Evolutionary conservation across 169 alveolate species (phyloP), one percentile per base, ranked within the genome.

Genomic region (Theileria parva): DNA sequence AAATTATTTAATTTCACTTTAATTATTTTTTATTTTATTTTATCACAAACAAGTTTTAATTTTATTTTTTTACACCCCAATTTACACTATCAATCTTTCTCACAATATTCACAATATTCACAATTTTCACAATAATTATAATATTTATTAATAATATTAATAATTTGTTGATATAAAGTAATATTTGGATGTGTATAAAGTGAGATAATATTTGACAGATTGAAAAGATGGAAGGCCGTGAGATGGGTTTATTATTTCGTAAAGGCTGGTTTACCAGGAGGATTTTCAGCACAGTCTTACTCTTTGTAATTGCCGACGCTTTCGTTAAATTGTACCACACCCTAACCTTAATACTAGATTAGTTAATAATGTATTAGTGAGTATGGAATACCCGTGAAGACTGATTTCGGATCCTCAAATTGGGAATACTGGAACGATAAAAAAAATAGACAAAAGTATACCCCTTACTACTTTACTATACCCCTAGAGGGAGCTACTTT

Each of bases 191-290:
- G 37, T 32, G 37, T 32, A 9, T 12, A 48, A 9, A 48, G 57
- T 48, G 57, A 15, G 15, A 48, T 48, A 48, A 9, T 12, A 48
- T 15, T 48, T 15, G 57, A 15, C 9, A 48, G 9, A 57, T 21
- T 57, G 34, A 25, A 57, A 74, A 48, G 15, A 81, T 81, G 88
- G 73, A 64, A 23, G 81, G 84, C 1, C 80, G 65, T 60, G 23
- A 63, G 15, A 63, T 67, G 37, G 90, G 90, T 12, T 64, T 84
- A 19, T 72, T 84, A 32, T 84, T 84, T 71, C 77, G 79, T 23
- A 76, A 77, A 28, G 90, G 90, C 44, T 84, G 90, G 90, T 77
- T 84, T 71, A 76, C 68, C 12, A 84, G 77, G 67, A 51, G 32
- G 50, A 66, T 84, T 51, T 60, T 77, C 25, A 59, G 84, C 53